Conservation (phyloP, 768 basidiomycete genomes). For the Suillus variegatus region DNA sequence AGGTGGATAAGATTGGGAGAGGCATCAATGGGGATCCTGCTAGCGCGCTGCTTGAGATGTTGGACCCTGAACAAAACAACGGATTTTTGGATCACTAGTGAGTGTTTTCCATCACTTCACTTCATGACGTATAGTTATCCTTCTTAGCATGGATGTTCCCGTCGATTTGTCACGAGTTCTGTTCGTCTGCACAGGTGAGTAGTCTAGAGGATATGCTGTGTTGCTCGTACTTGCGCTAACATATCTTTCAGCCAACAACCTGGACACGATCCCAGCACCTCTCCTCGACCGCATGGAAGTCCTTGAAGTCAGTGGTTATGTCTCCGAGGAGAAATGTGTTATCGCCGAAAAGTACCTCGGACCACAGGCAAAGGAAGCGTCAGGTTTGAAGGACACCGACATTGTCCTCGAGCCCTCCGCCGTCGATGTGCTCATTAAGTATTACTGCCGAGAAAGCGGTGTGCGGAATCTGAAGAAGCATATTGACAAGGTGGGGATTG, state of each 20-base stretch:
- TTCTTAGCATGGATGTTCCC: conserved; percentile 86
- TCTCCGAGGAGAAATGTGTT: conserved; percentile 87
- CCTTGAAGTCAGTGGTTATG: conserved; percentile 92
- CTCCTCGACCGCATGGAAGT: conserved; percentile 97
- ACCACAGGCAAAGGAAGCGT: conserved; percentile 91
- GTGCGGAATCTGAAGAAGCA: conserved; percentile 97
- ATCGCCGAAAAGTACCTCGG: conserved; percentile 88
- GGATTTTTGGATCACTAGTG: conserved; percentile 95
- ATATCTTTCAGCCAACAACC: conserved; percentile 67
- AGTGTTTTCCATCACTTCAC: conserved; percentile 30
- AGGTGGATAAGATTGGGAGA: conserved; percentile 93
- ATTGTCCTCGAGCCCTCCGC: conserved; percentile 75
- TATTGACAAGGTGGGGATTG: conserved; percentile 81
- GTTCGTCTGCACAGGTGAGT: conserved; percentile 87
- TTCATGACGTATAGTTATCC: neutral
- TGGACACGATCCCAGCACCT: conserved; percentile 93
- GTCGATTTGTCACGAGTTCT: conserved; percentile 95
- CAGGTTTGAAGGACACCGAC: conserved; percentile 83
- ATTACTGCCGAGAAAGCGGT: conserved; percentile 96
- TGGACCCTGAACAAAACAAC: conserved; percentile 94
- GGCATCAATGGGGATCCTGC: conserved; percentile 93
- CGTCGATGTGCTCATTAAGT: conserved; percentile 89
- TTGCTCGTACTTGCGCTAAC: conserved; percentile 14
- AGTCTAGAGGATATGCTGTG: conserved; percentile 9
- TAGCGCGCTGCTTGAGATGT: conserved; percentile 89